Evolutionary conservation across 2,329 filamentous ascomycete genomes (phyloP), one percentile per base, ranked within the genome.

Genomic region (Fusarium sublunatum): DNA sequence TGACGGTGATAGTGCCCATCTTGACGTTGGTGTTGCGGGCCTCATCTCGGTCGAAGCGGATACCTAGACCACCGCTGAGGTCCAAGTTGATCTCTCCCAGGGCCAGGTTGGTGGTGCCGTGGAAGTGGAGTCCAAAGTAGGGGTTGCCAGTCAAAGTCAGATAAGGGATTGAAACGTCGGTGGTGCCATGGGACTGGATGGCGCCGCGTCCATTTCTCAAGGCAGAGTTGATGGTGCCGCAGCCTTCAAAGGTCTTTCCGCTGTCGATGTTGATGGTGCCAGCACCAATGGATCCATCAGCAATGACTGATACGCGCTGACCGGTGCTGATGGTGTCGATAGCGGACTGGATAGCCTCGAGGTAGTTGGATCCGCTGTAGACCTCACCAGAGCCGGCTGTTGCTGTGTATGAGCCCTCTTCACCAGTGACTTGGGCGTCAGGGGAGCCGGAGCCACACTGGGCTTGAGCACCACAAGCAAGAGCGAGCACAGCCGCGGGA

Each of bases 51-150:
- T 86, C 83, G 68, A 86, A 86, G 15, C 83, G 82, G 67, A 86
- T 85, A 12, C 82, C 83, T 40, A 86, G 60, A 2, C 84, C 83
- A 12, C 79, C 79, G 62, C 75, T 81, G 25, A 86, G 78, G 67
- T 85, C 82, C 79, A 86, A 81, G 42, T 74, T 84, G 66, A 86
- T 83, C 7, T 78, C 67, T 34, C 84, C 84, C 0, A 86, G 77
- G 0, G 64, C 69, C 4, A 86, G 75, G 64, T 80, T 75, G 25
- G 70, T 73, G 4, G 79, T 81, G 26, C 84, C 84, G 36, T 77
- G 85, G 75, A 86, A 84, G 12, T 82, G 79, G 43, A 86, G 70
- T 8, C 82, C 83, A 53, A 86, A 86, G 72, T 86, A 86, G 1
- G 83, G 82, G 64, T 76, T 80, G 5, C 84, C 84, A 5, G 83